These are phyloP conservation scores for Calamus simplicifolius DNA, from an alignment of 176 grass and related monocot genomes.

Conservation along the genomic window DNA sequence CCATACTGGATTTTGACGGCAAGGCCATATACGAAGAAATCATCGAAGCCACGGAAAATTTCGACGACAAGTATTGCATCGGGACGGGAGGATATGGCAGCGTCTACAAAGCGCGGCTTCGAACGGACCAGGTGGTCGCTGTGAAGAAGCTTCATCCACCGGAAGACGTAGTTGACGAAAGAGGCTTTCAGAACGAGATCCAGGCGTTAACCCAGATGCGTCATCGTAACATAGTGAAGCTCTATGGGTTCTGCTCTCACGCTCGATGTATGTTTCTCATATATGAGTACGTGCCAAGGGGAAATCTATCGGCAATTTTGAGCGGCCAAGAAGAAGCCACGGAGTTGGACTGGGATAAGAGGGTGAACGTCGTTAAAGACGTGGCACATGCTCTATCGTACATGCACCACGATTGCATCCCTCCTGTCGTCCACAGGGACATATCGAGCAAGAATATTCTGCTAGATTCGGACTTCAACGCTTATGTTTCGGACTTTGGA, in stretches of 20 bases:
- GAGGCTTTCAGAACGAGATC: constrained; percentile 9
- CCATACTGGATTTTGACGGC: too few species aligned
- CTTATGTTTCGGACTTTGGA: too few species aligned
- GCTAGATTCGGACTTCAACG: background rate
- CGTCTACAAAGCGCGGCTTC: too few species aligned
- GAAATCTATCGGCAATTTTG: constrained; percentile 1
- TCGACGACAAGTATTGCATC: too few species aligned
- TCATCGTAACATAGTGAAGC: constrained; percentile 12
- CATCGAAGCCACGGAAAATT: too few species aligned
- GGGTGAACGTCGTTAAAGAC: constrained; percentile 7
- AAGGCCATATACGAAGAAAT: too few species aligned
- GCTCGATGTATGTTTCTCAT: constrained; percentile 3
- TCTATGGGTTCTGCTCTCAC: constrained; percentile 6
- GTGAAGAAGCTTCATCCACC: too few species aligned
- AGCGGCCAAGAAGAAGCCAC: background rate
- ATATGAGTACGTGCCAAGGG: constrained; percentile 5
- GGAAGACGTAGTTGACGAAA: background rate
- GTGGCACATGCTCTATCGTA: constrained; percentile 10
- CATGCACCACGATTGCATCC: background rate
- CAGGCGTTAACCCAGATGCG: background rate
- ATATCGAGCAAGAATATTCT: constrained; percentile 7
- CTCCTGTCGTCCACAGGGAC: background rate
- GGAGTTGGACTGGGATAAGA: constrained; percentile 19
- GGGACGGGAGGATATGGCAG: too few species aligned
- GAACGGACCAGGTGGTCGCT: too few species aligned